Conservation (phyloP, 768 basidiomycete genomes). For the Phanerochaete carnosa region DNA sequence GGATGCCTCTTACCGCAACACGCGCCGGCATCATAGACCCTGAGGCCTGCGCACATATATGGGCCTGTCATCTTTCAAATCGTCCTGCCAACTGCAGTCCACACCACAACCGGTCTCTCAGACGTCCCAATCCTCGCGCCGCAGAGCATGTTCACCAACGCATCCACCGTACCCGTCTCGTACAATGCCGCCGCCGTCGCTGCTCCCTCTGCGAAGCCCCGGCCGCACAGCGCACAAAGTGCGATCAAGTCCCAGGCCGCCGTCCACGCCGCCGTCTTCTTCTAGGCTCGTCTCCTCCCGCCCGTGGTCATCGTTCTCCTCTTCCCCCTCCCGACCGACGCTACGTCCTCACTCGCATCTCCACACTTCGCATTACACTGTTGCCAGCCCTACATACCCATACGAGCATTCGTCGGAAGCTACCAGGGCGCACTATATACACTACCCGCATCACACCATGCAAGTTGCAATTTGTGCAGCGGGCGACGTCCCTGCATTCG, state of each 20-base stretch:
- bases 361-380: background rate
- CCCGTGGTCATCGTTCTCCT: background rate
- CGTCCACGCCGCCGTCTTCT: background rate
- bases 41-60: background rate
- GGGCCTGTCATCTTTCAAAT: too few relatives aligned
- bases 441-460: background rate
- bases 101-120: background rate
- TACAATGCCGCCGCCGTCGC: background rate
- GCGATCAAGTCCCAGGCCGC: constrained; percentile 1
- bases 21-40: background rate
- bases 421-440: background rate
- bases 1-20: background rate
- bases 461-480: background rate
- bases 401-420: background rate
- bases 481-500: too few relatives aligned
- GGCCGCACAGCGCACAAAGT: background rate
- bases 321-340: background rate
- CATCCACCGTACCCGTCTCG: background rate
- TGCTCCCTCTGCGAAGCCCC: background rate
- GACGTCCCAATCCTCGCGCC: background rate
- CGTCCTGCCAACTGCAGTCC: background rate
- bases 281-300: background rate
- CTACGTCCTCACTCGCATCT: background rate
- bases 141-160: background rate
- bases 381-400: too few relatives aligned